phyloP scores from a whole-genome alignment of 2,329 filamentous ascomycete genomes.

The Cryphonectria nitschkei region DNA sequence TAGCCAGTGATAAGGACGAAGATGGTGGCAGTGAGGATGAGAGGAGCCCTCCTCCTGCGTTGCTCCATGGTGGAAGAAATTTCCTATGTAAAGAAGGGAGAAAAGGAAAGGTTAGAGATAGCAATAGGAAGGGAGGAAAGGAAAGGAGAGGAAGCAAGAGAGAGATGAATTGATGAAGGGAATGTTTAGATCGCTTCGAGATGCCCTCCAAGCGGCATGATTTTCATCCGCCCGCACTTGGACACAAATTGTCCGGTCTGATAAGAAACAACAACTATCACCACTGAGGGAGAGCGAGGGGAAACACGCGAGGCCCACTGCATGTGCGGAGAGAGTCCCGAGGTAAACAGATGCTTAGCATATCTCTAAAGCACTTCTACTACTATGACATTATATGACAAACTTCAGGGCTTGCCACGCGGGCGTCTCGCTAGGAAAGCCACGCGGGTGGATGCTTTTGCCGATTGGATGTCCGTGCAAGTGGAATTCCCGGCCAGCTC shows the following conservation, averaged over 20 bases:
- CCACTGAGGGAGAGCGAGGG: background rate
- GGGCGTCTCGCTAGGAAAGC: background rate
- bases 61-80: conserved; percentile 9
- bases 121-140: background rate
- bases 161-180: background rate
- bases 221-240: background rate
- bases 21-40: background rate
- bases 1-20: conserved; percentile 16
- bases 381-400: background rate
- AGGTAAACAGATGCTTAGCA: background rate
- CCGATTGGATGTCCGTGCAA: background rate
- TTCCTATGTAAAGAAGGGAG: no score
- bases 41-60: background rate
- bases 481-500: background rate
- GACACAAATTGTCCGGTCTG: background rate
- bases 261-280: conserved; percentile 1
- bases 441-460: background rate
- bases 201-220: background rate
- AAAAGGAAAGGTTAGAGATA: background rate
- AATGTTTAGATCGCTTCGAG: background rate
- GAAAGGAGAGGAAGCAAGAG: background rate
- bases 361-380: background rate
- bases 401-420: background rate
- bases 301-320: background rate
- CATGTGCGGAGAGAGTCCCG: background rate